These are phyloP conservation scores for Phytophthora pluvialis DNA, from an alignment of 352 stramenopile genomes.

Conservation along the genomic window DNA sequence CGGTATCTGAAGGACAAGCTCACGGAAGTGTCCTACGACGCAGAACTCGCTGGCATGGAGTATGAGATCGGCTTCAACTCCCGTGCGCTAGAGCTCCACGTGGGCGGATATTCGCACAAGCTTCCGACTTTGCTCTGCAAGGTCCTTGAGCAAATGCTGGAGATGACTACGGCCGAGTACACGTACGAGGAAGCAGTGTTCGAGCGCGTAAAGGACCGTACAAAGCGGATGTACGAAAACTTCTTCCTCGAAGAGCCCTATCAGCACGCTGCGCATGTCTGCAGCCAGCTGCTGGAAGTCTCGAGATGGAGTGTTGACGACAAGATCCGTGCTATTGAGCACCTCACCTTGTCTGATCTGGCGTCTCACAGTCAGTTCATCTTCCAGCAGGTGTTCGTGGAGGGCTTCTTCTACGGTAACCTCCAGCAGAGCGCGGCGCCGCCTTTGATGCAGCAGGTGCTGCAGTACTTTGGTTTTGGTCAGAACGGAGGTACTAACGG, in stretches of 20 bases:
- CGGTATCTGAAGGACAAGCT: conserved; percentile 84
- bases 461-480: conserved; percentile 48
- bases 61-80: conserved; percentile 75
- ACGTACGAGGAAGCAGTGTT: conserved; percentile 74
- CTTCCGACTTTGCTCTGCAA: conserved; percentile 81
- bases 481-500: conserved; percentile 9
- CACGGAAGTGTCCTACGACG: conserved; percentile 84
- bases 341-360: conserved; percentile 62
- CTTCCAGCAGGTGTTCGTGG: conserved; percentile 78
- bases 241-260: conserved; percentile 92
- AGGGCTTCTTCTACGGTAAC: conserved; percentile 82
- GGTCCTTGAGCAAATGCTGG: conserved; percentile 61
- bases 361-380: conserved; percentile 54
- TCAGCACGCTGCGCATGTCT: conserved; percentile 88
- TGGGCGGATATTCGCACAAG: conserved; percentile 92
- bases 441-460: conserved; percentile 53
- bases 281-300: conserved; percentile 76
- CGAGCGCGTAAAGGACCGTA: conserved; percentile 85
- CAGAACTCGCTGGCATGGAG: conserved; percentile 77
- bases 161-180: conserved; percentile 57
- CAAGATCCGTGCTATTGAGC: conserved; percentile 78
- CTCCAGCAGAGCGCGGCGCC: conserved; percentile 35
- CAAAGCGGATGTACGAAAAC: conserved; percentile 86
- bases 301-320: conserved; percentile 86
- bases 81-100: conserved; percentile 77